Evolutionary conservation across 306 rosid species (phyloP).

Genomic region (Acacia confusa): DNA sequence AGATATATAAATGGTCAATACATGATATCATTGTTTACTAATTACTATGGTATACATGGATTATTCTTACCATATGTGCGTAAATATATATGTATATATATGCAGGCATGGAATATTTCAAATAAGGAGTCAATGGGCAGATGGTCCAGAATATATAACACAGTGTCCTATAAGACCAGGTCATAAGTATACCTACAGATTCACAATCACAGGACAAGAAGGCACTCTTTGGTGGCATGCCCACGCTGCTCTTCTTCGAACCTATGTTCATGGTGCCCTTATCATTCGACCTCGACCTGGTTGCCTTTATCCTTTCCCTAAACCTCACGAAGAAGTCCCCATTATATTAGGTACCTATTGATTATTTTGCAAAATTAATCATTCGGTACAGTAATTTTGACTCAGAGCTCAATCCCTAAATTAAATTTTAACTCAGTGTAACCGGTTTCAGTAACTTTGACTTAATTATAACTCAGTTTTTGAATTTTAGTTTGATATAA

Average conservation of each 20-base stretch:
- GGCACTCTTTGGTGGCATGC: slow-evolving; percentile 93
- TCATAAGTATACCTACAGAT: slow-evolving; percentile 45
- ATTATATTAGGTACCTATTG: slow-evolving; percentile 43
- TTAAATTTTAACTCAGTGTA: too few relatives aligned
- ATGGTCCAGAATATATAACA: slow-evolving; percentile 70
- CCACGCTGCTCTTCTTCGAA: slow-evolving; percentile 55
- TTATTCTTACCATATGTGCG: too few relatives aligned
- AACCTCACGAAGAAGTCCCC: slow-evolving; percentile 49
- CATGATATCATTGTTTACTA: too few relatives aligned
- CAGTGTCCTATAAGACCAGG: slow-evolving; percentile 68
- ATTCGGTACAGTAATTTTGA: too few relatives aligned
- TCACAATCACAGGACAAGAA: slow-evolving; percentile 58
- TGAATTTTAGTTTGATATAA: too few relatives aligned
- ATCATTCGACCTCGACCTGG: slow-evolving; percentile 48
- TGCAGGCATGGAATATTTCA: slow-evolving; percentile 78
- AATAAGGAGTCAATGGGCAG: slow-evolving; percentile 61
- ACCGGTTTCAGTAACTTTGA: too few relatives aligned
- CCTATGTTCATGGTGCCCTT: slow-evolving; percentile 66
- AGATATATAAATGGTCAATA: background rate
- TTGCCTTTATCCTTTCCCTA: slow-evolving; percentile 39
- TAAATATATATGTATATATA: too few relatives aligned
- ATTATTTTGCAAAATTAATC: too few relatives aligned
- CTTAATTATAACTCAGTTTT: too few relatives aligned
- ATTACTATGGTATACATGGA: background rate
- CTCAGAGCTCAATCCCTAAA: too few relatives aligned